Conservation (phyloP, 1,139 yeast species). For the Geotrichum citri-aurantii region DNA sequence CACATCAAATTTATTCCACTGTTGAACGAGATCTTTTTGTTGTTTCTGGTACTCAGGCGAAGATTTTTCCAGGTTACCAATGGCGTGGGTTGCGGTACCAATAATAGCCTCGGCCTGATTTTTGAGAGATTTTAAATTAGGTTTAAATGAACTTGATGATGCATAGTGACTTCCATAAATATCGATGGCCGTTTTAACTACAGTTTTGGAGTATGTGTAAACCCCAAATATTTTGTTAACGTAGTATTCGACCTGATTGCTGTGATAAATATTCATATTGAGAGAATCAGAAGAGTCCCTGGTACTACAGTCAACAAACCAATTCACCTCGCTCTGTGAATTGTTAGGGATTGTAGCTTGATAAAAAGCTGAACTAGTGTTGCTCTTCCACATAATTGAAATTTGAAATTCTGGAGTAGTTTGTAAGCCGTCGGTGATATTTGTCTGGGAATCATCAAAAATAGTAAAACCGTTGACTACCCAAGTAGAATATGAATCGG, state of each 20-base stretch:
- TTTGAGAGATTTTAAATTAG: background rate
- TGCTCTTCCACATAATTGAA: slow-evolving; percentile 58
- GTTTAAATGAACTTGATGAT: background rate
- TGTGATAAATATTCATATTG: slow-evolving; percentile 15
- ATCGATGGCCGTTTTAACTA: slow-evolving; percentile 42
- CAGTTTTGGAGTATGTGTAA: slow-evolving; percentile 43
- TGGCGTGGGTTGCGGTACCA: slow-evolving; percentile 29
- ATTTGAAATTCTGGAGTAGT: slow-evolving; percentile 28
- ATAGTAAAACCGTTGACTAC: slow-evolving; percentile 37
- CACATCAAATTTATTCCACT: slow-evolving; percentile 58
- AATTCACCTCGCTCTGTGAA: background rate
- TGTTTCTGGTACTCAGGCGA: slow-evolving; percentile 14
- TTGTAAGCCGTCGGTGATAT: too few relatives aligned
- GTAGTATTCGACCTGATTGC: slow-evolving; percentile 38
- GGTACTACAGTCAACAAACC: slow-evolving; percentile 13
- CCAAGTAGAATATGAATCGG: slow-evolving; percentile 45
- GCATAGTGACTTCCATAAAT: slow-evolving; percentile 35
- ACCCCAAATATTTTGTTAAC: slow-evolving; percentile 44
- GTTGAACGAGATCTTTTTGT: slow-evolving; percentile 32
- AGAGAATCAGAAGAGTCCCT: slow-evolving; percentile 6
- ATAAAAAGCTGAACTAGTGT: slow-evolving; percentile 48
- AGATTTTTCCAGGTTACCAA: slow-evolving; percentile 9
- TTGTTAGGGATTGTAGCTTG: slow-evolving; percentile 13
- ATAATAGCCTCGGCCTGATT: background rate
- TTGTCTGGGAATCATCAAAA: slow-evolving; percentile 18